A percentile compares a stretch with the other conserved stretches of the same genome.
Conservation (phyloP, 2,329 filamentous ascomycete species). For the Trichoderma guizhouense region DNA sequence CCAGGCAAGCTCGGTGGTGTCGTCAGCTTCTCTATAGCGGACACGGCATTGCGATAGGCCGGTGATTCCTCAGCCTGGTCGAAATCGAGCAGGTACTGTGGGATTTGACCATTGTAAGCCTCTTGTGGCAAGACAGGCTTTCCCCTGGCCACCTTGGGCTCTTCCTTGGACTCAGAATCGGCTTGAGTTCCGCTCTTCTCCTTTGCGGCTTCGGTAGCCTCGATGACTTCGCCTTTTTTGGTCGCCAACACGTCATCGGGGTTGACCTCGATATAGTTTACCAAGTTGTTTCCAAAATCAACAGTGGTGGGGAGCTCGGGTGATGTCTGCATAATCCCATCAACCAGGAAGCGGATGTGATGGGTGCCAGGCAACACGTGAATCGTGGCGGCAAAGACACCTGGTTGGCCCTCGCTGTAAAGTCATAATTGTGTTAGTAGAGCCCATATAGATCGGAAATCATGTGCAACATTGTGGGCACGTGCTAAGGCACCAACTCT, state of each 20-base stretch:
- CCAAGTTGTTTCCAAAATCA: slow-evolving; percentile 94
- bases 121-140: slow-evolving; percentile 55
- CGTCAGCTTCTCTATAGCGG: slow-evolving; percentile 74
- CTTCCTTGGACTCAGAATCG: slow-evolving; percentile 37
- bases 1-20: slow-evolving; percentile 82
- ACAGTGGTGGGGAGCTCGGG: slow-evolving; percentile 88
- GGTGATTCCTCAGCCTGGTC: slow-evolving; percentile 79
- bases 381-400: slow-evolving; percentile 72
- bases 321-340: slow-evolving; percentile 88
- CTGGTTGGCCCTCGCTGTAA: slow-evolving; percentile 51
- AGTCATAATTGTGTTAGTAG: slow-evolving; percentile 20
- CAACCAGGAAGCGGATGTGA: slow-evolving; percentile 93
- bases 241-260: slow-evolving; percentile 61
- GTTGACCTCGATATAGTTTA: slow-evolving; percentile 96
- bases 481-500: background rate
- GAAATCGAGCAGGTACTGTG: slow-evolving; percentile 80
- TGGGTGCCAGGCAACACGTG: slow-evolving; percentile 90
- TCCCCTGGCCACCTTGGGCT: slow-evolving; percentile 45
- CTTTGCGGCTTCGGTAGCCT: slow-evolving; percentile 18
- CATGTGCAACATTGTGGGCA: background rate
- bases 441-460: background rate
- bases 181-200: slow-evolving; percentile 11
- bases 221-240: slow-evolving; percentile 22
- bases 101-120: slow-evolving; percentile 70
- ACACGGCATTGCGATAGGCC: slow-evolving; percentile 69